Conservation (phyloP, 2,329 filamentous ascomycete genomes). For the Cladophialophora chaetospira region DNA sequence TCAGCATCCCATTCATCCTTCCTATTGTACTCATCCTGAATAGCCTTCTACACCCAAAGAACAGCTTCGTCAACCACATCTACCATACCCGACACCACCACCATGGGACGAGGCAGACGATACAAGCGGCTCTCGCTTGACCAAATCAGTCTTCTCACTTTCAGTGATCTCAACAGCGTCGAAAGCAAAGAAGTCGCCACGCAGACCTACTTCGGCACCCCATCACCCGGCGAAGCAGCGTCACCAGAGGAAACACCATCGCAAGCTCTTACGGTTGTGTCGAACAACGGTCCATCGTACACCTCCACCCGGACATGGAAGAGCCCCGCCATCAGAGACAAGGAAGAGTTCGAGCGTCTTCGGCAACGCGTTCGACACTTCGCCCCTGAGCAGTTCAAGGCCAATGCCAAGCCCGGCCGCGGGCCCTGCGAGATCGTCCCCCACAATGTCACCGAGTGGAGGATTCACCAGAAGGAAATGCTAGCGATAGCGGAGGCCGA, state of each 20-base stretch:
- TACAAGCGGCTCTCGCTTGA: slow-evolving; percentile 7
- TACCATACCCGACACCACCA: neutral
- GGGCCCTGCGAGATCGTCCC: slow-evolving; percentile 22
- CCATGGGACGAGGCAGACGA: neutral
- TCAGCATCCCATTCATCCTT: neutral
- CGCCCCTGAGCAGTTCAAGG: slow-evolving; percentile 24
- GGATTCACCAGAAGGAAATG: slow-evolving; percentile 20
- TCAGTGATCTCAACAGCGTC: slow-evolving; percentile 13
- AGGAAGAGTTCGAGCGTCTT: slow-evolving; percentile 26
- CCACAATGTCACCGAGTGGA: slow-evolving; percentile 22
- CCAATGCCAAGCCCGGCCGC: slow-evolving; percentile 15
- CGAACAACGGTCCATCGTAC: slow-evolving; percentile 10
- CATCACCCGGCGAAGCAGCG: too few species aligned
- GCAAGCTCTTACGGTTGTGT: neutral
- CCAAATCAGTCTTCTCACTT: neutral
- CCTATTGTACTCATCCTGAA: neutral
- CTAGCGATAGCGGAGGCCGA: slow-evolving; percentile 17
- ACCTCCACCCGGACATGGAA: slow-evolving; percentile 28
- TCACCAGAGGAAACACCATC: too few species aligned
- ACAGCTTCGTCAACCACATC: neutral
- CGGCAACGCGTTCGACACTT: slow-evolving; percentile 25
- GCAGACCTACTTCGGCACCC: slow-evolving; percentile 13
- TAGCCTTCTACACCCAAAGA: neutral
- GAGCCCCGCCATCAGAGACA: slow-evolving; percentile 20
- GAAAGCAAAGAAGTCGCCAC: slow-evolving; percentile 12